Percentiles rank a stretch among this genome's conserved stretches.
phyloP scores from a whole-genome alignment of 2,329 filamentous ascomycete species.

The Laburnicola sp. region DNA sequence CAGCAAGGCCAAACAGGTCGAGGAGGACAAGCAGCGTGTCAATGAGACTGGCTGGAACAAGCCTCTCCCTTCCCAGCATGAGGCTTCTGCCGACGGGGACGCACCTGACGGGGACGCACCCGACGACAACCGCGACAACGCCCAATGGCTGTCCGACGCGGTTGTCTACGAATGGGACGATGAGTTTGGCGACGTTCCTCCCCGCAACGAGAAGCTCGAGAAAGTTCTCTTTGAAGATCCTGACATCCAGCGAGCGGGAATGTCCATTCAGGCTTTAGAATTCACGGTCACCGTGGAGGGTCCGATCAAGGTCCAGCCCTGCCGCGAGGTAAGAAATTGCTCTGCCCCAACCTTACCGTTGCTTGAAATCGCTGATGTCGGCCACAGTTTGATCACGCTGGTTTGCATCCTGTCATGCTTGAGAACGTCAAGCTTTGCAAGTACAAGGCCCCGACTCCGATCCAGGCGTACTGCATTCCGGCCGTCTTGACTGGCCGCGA shows the following conservation, averaged over 20 bases:
- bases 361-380: not conserved
- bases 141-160: slow-evolving; percentile 59
- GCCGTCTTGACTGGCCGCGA: slow-evolving; percentile 77
- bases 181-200: slow-evolving; percentile 83
- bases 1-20: slow-evolving; percentile 25
- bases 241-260: slow-evolving; percentile 57
- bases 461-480: slow-evolving; percentile 83
- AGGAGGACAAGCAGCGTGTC: slow-evolving; percentile 29
- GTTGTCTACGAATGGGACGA: slow-evolving; percentile 80
- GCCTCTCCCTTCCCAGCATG: slow-evolving; percentile 25
- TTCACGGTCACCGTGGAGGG: slow-evolving; percentile 58
- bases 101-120: slow-evolving; percentile 11
- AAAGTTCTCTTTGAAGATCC: slow-evolving; percentile 68
- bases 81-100: slow-evolving; percentile 13
- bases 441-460: slow-evolving; percentile 76
- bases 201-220: slow-evolving; percentile 71
- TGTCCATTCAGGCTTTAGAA: slow-evolving; percentile 65
- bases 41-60: slow-evolving; percentile 52
- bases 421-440: slow-evolving; percentile 74
- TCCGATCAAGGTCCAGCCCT: slow-evolving; percentile 51
- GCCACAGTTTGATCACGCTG: slow-evolving; percentile 71
- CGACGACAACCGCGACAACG: slow-evolving; percentile 28
- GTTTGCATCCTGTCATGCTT: slow-evolving; percentile 80
- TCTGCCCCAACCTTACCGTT: not conserved
- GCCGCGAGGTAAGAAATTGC: slow-evolving; percentile 54